Conservation (phyloP, 306 rosid genomes). For the Purshia tridentata region DNA sequence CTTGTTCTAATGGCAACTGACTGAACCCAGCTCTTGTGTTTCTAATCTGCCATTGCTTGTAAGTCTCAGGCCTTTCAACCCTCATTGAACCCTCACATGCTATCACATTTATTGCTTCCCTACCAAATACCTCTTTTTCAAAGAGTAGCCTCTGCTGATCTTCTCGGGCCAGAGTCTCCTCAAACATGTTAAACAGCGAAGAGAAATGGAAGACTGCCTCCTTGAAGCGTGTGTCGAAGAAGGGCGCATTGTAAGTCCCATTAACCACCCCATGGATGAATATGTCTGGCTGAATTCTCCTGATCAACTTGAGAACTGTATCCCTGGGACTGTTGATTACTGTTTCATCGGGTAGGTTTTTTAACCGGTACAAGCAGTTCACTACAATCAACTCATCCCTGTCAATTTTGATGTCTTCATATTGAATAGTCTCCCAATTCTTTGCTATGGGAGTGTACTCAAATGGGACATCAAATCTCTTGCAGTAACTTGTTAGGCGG, state of each 20-base stretch:
- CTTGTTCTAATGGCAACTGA: slow-evolving; percentile 51
- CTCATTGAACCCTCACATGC: slow-evolving; percentile 79
- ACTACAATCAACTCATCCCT: slow-evolving; percentile 49
- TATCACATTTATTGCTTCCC: slow-evolving; percentile 66
- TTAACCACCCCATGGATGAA: slow-evolving; percentile 70
- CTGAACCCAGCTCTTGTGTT: slow-evolving; percentile 70
- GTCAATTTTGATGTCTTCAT: slow-evolving; percentile 54
- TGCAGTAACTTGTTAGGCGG: slow-evolving; percentile 53
- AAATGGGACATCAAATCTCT: slow-evolving; percentile 56
- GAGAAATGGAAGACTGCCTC: slow-evolving; percentile 79
- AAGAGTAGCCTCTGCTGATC: slow-evolving; percentile 47
- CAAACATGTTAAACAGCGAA: slow-evolving; percentile 70
- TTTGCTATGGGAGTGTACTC: slow-evolving; percentile 53
- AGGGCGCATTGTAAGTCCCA: slow-evolving; percentile 73
- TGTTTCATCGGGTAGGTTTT: slow-evolving; percentile 60
- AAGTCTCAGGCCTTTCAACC: slow-evolving; percentile 82
- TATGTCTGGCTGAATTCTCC: slow-evolving; percentile 61
- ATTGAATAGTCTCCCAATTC: slow-evolving; percentile 59
- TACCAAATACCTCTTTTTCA: slow-evolving; percentile 62
- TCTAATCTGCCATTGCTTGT: slow-evolving; percentile 83
- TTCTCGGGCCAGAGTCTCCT: slow-evolving; percentile 58
- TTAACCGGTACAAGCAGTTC: slow-evolving; percentile 61
- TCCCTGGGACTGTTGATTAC: slow-evolving; percentile 59
- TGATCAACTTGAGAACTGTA: slow-evolving; percentile 55
- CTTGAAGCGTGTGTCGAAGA: slow-evolving; percentile 63